Evolutionary conservation across 2,329 filamentous ascomycete genomes (phyloP).

Genomic region (Alternaria viburni): DNA sequence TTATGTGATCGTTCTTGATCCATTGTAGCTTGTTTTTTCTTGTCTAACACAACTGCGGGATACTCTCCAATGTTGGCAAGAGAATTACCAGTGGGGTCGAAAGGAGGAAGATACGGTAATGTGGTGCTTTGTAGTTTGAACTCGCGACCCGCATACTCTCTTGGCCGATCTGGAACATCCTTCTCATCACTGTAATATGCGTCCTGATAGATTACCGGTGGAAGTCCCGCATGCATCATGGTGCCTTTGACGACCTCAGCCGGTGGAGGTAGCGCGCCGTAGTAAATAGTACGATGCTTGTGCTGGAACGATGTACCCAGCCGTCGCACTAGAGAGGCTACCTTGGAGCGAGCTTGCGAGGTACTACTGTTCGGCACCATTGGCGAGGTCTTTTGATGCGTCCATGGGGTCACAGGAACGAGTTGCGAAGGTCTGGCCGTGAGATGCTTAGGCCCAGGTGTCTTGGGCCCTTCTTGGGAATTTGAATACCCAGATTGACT

Average conservation of each 20-base stretch:
- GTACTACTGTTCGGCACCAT: constrained; percentile 19
- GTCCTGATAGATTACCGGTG: constrained; percentile 79
- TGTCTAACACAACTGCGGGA: constrained; percentile 56
- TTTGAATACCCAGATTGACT: constrained; percentile 69
- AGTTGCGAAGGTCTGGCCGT: constrained; percentile 18
- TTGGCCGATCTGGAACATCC: constrained; percentile 77
- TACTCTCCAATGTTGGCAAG: constrained; percentile 63
- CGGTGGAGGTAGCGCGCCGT: constrained; percentile 51
- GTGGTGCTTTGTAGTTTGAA: constrained; percentile 79
- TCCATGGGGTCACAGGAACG: constrained; percentile 43
- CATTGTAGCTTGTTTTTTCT: constrained; percentile 56
- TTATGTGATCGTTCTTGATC: constrained; percentile 61
- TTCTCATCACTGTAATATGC: constrained; percentile 83
- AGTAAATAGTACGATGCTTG: constrained; percentile 38
- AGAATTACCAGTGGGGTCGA: constrained; percentile 69
- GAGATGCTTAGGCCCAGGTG: constrained; percentile 32
- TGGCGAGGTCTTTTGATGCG: constrained; percentile 35
- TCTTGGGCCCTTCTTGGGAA: constrained; percentile 41
- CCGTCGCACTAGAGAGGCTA: constrained; percentile 21
- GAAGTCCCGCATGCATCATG: constrained; percentile 63
- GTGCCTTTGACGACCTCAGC: constrained; percentile 59
- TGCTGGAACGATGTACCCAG: constrained; percentile 27
- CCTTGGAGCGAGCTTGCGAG: constrained; percentile 23
- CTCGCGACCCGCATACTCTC: constrained; percentile 87
- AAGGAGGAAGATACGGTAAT: constrained; percentile 79